Base-by-base conservation (phyloP, 192 early-diverging fungal genomes). In the Entomortierella beljakovae region DNA sequence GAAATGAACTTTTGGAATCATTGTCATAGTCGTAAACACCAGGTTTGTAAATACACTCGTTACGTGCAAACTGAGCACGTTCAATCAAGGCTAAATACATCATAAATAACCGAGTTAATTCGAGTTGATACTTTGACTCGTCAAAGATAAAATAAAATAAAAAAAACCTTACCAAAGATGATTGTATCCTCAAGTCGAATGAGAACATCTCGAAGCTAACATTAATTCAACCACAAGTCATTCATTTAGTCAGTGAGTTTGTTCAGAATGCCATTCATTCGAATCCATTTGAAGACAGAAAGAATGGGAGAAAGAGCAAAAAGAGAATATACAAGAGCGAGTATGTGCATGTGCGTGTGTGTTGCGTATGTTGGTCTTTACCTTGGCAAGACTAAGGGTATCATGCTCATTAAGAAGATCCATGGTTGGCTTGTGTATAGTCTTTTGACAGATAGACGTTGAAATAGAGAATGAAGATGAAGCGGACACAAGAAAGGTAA, bases 181-280 rank as follows among this genome's bases (percentile, higher is more conserved):
- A 99, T 97, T 15, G 94, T 94, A 83, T 99, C 97, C 73, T 99
- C 97, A 35, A 97, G 84, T n/a, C 96, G 88, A 55, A 97, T 91
- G n/a, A 99, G 83, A 25, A 88, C 90, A 82, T 90, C 81, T 20
- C 93, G 88, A 32, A 94, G 83, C 76, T 89, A 62, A 26, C 18
- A 15, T 50, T 23, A 22, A 11, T 46, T 4, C 43, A 5, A 46
- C 2, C 15, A 11, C n/a, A n/a, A n/a, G n/a, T n/a, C n/a, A n/a
- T n/a, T n/a, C n/a, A n/a, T n/a, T n/a, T n/a, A n/a, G n/a, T n/a
- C n/a, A n/a, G n/a, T n/a, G n/a, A n/a, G n/a, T n/a, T n/a, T n/a
- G n/a, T n/a, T n/a, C n/a, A n/a, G n/a, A n/a, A n/a, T n/a, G n/a
- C n/a, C n/a, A n/a, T n/a, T n/a, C n/a, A n/a, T n/a, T n/a, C n/a